phyloP scores from a whole-genome alignment of 768 basidiomycete genomes.

The Mycena kentingensis region DNA sequence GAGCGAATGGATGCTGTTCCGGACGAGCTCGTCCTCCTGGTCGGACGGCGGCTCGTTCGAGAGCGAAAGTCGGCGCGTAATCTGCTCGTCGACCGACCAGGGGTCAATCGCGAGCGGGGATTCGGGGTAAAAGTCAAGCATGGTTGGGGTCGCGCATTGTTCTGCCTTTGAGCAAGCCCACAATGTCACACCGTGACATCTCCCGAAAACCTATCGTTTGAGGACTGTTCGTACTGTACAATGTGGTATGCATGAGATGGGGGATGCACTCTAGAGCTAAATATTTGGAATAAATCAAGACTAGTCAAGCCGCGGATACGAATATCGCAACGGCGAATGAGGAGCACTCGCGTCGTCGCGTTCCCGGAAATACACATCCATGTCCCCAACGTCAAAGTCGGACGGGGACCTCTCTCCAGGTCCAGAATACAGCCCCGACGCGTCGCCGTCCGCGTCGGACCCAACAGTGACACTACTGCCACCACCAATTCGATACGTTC shows the following conservation, averaged over 20 bases:
- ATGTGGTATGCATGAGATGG: no score
- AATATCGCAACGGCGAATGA: no score
- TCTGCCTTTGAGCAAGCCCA: no score
- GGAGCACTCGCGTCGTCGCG: no score
- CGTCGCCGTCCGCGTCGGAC: not conserved
- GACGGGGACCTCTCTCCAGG: slow-evolving; percentile 35
- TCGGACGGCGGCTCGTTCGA: not conserved
- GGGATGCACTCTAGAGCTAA: no score
- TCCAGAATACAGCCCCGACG: not conserved
- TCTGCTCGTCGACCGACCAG: not conserved
- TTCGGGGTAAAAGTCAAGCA: not conserved
- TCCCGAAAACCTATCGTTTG: no score
- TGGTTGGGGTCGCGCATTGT: no score
- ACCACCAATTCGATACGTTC: slow-evolving; percentile 15
- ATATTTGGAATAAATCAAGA: no score
- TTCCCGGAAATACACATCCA: no score
- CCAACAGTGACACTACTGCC: not conserved
- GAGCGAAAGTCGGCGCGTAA: not conserved
- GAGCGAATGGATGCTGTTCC: not conserved
- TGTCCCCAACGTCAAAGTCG: slow-evolving; percentile 60
- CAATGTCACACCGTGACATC: no score
- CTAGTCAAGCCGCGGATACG: no score
- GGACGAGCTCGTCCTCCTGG: not conserved
- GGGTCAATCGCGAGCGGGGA: not conserved
- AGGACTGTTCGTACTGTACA: no score